A percentile compares a stretch with the other conserved stretches of the same genome.
phyloP scores from a whole-genome alignment of 2,329 filamentous ascomycete genomes.

The Aspergillus sp. region DNA sequence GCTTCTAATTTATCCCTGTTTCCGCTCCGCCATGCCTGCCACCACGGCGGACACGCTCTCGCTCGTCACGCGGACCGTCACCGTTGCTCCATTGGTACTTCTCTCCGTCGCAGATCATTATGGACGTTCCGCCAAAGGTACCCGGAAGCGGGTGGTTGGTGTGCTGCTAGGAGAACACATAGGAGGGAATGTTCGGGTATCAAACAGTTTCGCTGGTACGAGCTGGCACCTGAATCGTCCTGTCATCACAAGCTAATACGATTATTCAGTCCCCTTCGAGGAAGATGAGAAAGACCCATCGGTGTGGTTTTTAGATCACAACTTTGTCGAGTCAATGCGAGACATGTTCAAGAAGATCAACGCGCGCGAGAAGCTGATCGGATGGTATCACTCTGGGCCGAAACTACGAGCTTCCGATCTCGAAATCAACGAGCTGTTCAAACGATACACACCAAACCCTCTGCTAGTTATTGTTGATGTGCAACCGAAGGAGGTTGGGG shows the following conservation, averaged over 20 bases:
- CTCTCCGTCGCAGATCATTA: conserved; percentile 98
- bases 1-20: background rate
- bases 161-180: conserved; percentile 94
- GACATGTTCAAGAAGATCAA: conserved; percentile 99
- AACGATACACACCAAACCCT: conserved; percentile 96
- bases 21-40: conserved; percentile 71
- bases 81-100: conserved; percentile 94
- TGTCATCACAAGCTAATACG: background rate
- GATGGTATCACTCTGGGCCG: conserved; percentile 98
- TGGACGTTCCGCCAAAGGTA: conserved; percentile 87
- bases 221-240: conserved; percentile 15
- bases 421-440: conserved; percentile 99
- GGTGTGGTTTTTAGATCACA: conserved; percentile 99
- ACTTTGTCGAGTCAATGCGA: conserved; percentile 99
- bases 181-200: conserved; percentile 92
- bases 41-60: conserved; percentile 96
- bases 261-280: conserved; percentile 80
- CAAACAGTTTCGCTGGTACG: conserved; percentile 96
- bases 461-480: conserved; percentile 97
- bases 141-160: conserved; percentile 85
- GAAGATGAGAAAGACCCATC: conserved; percentile 98
- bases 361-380: conserved; percentile 96
- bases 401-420: conserved; percentile 95
- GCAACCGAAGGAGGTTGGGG: conserved; percentile 94
- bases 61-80: conserved; percentile 90